Evolutionary conservation across 1,139 yeast genomes (phyloP).

Genomic region (Geotrichum fermentans): DNA sequence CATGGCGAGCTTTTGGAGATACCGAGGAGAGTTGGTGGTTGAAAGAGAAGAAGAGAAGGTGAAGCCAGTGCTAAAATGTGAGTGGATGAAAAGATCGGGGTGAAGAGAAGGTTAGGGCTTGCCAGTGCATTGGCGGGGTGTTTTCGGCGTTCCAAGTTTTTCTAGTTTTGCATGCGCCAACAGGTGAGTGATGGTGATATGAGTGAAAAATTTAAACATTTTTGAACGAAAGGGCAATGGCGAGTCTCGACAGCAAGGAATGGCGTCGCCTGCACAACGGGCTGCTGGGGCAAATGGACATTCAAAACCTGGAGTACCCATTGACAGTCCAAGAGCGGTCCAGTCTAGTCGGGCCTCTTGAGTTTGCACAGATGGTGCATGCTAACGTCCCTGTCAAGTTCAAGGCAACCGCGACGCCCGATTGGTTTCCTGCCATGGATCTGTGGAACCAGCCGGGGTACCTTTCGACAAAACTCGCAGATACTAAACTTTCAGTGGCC

Average conservation of each 20-base stretch:
- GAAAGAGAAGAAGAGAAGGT: slow-evolving; percentile 2
- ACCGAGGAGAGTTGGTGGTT: neutral
- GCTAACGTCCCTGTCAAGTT: slow-evolving; percentile 27
- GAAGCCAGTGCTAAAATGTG: neutral
- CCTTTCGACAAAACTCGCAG: slow-evolving; percentile 23
- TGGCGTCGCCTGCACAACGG: slow-evolving; percentile 11
- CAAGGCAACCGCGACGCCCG: slow-evolving; percentile 7
- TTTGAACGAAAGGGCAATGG: no score
- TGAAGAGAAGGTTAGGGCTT: slow-evolving; percentile 11
- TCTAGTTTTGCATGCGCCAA: no score
- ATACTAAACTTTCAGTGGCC: slow-evolving; percentile 32
- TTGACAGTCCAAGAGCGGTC: slow-evolving; percentile 21
- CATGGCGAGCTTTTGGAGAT: slow-evolving; percentile 2
- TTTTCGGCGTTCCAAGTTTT: slow-evolving; percentile 9
- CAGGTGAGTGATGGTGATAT: no score
- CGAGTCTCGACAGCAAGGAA: neutral
- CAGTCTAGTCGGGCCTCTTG: slow-evolving; percentile 13
- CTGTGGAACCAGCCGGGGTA: slow-evolving; percentile 23
- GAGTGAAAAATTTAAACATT: no score
- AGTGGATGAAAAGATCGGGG: slow-evolving; percentile 5
- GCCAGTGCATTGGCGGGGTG: slow-evolving; percentile 13
- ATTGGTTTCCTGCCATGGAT: slow-evolving; percentile 17
- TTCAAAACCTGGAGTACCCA: slow-evolving; percentile 29
- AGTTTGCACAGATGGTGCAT: slow-evolving; percentile 24
- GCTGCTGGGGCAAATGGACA: slow-evolving; percentile 30